Conservation (phyloP, 257 asterid genomes). For the Agastache rugosa region DNA sequence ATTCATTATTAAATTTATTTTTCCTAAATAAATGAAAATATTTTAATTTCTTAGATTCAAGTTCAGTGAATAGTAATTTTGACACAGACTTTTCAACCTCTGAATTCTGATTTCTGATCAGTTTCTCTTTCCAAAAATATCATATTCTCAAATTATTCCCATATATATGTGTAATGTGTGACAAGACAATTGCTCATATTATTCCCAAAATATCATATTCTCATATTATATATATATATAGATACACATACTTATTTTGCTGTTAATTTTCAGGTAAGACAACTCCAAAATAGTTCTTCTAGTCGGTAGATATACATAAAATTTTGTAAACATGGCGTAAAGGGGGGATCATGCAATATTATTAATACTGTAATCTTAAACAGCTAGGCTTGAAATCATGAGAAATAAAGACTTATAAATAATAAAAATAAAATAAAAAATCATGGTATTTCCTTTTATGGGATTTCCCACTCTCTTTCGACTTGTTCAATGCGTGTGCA, state of each 20-base stretch:
- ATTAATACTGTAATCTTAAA: not conserved
- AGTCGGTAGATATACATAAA: not conserved
- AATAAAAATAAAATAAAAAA: no score
- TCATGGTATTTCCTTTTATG: not conserved
- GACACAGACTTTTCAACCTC: not conserved
- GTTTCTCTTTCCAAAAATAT: not conserved
- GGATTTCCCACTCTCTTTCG: conserved; percentile 13
- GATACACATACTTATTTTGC: no score
- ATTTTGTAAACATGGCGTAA: not conserved
- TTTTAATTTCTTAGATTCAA: no score
- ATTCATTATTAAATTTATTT: no score
- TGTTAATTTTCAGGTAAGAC: not conserved
- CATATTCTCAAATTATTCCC: no score
- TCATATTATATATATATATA: not conserved
- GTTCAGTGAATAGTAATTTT: conserved; percentile 14
- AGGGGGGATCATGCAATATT: not conserved
- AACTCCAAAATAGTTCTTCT: not conserved
- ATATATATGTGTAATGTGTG: not conserved
- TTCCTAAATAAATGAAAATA: no score
- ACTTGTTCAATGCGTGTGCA: not conserved
- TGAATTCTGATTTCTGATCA: not conserved
- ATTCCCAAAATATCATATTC: not conserved
- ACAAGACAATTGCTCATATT: not conserved
- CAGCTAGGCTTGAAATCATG: not conserved
- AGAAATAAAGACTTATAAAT: not conserved